Evolutionary conservation across 2,329 filamentous ascomycete species (phyloP).

Genomic region (Talaromyces sp.): DNA sequence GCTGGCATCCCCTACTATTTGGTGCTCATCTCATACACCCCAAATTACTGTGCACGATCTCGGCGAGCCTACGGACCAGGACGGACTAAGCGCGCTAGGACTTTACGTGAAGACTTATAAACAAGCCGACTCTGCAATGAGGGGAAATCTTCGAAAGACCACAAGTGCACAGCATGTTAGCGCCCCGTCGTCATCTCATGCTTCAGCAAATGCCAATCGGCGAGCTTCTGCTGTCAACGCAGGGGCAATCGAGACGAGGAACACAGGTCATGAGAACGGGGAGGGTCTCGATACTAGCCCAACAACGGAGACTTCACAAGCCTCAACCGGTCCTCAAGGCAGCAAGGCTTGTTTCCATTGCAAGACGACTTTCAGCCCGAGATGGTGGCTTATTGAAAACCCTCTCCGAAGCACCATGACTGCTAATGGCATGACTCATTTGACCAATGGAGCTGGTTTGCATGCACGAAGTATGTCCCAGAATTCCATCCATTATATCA

Average conservation of each 20-base stretch:
- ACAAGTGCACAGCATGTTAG: constrained; percentile 46
- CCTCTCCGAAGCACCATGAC: constrained; percentile 40
- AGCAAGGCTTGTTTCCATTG: constrained; percentile 37
- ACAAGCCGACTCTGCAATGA: constrained; percentile 84
- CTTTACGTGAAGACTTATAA: constrained; percentile 87
- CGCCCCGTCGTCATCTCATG: constrained; percentile 23
- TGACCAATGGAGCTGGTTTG: constrained; percentile 29
- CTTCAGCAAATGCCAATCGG: constrained; percentile 39
- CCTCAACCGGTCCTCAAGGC: constrained; percentile 15
- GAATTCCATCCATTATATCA: constrained; percentile 17
- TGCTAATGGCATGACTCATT: constrained; percentile 37
- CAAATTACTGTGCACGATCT: constrained; percentile 73
- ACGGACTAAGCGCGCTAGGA: constrained; percentile 75
- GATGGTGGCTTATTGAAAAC: constrained; percentile 60
- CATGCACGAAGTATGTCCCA: constrained; percentile 22
- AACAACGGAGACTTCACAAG: constrained; percentile 13
- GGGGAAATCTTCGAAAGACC: constrained; percentile 88
- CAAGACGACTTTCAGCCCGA: constrained; percentile 35
- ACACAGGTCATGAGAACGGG: constrained; percentile 11
- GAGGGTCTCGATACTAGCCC: constrained; percentile 14
- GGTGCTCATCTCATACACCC: constrained; percentile 83
- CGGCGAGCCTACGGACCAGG: constrained; percentile 66
- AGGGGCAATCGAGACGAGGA: constrained; percentile 19
- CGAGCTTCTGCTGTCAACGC: constrained; percentile 50
- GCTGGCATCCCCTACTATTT: constrained; percentile 76